phyloP scores from a whole-genome alignment of 2,329 filamentous ascomycete genomes.

The Phyllachora maydis region DNA sequence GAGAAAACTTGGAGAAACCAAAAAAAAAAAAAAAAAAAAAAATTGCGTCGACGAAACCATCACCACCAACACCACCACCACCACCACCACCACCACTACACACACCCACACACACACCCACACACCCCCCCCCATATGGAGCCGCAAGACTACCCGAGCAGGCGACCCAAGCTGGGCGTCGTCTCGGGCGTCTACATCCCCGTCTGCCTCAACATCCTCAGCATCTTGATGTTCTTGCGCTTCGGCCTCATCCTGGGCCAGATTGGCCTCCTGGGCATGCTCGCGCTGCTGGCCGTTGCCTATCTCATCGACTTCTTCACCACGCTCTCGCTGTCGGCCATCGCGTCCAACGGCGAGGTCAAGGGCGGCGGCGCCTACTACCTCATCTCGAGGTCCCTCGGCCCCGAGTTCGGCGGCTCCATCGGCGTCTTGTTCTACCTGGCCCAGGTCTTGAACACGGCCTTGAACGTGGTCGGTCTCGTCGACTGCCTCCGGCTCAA shows the following conservation, averaged over 20 bases:
- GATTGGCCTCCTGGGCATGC: constrained; percentile 57
- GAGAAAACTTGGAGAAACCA: too few species aligned
- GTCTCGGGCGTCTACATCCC: constrained; percentile 72
- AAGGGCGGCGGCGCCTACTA: constrained; percentile 79
- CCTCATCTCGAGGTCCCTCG: constrained; percentile 66
- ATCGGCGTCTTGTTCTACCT: constrained; percentile 79
- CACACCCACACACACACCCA: constrained; percentile 1
- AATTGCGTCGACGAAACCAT: too few species aligned
- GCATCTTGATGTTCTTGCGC: constrained; percentile 80
- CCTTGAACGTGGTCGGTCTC: constrained; percentile 71
- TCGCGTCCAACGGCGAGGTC: constrained; percentile 78
- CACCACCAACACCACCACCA: too few species aligned
- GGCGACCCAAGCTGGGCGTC: constrained; percentile 46
- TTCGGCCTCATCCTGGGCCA: constrained; percentile 75
- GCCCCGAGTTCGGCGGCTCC: constrained; percentile 74
- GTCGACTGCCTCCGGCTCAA: constrained; percentile 67
- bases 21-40: too few species aligned
- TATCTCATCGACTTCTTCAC: constrained; percentile 72
- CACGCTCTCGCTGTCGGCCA: constrained; percentile 68
- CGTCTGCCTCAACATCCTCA: constrained; percentile 73
- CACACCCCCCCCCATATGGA: neutral
- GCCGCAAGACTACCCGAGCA: constrained; percentile 11
- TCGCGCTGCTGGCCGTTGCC: constrained; percentile 54
- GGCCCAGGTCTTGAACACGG: constrained; percentile 75
- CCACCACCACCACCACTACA: neutral